These are phyloP conservation scores for Ceratonia siliqua DNA, from an alignment of 306 rosid genomes.

Conservation along the genomic window DNA sequence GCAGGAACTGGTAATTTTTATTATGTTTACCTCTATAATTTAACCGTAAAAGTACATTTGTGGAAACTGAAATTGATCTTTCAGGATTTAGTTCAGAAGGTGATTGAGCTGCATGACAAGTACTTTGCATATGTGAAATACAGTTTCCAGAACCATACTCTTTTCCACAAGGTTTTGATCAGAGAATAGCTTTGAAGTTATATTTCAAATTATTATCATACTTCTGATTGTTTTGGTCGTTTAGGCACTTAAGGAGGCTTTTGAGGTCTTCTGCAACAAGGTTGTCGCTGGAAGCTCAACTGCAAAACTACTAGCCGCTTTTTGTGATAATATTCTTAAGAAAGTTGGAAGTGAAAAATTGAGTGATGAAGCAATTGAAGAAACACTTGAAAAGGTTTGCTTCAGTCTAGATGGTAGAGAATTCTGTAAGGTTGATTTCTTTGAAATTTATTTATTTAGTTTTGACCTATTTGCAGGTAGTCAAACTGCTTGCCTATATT, in stretches of 20 bases:
- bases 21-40: neutral
- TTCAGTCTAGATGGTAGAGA: slow-evolving; percentile 22
- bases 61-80: slow-evolving; percentile 32
- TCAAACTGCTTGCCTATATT: slow-evolving; percentile 79
- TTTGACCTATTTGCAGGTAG: slow-evolving; percentile 52
- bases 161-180: slow-evolving; percentile 79
- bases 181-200: slow-evolving; percentile 1
- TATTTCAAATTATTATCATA: neutral
- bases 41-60: too few relatives aligned
- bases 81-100: slow-evolving; percentile 78
- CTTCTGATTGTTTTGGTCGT: slow-evolving; percentile 17
- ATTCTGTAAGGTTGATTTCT: neutral
- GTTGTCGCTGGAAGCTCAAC: slow-evolving; percentile 75
- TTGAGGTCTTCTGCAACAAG: slow-evolving; percentile 83
- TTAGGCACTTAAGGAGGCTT: slow-evolving; percentile 82
- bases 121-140: slow-evolving; percentile 69
- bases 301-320: slow-evolving; percentile 83
- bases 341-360: slow-evolving; percentile 89
- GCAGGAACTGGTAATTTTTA: slow-evolving; percentile 79
- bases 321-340: slow-evolving; percentile 86
- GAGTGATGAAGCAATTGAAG: slow-evolving; percentile 88
- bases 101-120: slow-evolving; percentile 86
- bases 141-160: slow-evolving; percentile 74
- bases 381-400: slow-evolving; percentile 83
- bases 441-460: neutral